Conservation (phyloP, 2,329 filamentous ascomycete genomes). For the Furcasterigmium sp. region DNA sequence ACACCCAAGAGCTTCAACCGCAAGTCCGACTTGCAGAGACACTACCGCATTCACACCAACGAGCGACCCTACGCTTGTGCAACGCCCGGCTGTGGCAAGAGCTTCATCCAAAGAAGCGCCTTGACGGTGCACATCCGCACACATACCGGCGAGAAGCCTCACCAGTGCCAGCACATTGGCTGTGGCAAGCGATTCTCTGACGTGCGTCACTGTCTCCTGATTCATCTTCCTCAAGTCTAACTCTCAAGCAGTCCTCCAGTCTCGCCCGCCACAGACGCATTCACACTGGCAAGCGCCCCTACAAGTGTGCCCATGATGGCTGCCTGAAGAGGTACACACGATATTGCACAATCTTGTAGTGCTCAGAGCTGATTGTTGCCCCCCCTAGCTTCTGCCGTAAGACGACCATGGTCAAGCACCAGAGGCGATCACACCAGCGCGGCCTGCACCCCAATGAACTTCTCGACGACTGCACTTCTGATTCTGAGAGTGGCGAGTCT, state of each 20-base stretch:
- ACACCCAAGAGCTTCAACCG: conserved; percentile 61
- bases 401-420: conserved; percentile 66
- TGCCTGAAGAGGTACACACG: conserved; percentile 62
- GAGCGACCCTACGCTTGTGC: conserved; percentile 62
- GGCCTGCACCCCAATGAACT: conserved; percentile 50
- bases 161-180: conserved; percentile 59
- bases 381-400: conserved; percentile 65
- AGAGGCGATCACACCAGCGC: conserved; percentile 56
- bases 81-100: conserved; percentile 58
- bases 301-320: conserved; percentile 55
- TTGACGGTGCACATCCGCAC: conserved; percentile 67
- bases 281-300: conserved; percentile 62
- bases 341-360: no score
- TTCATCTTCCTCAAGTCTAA: conserved; percentile 19
- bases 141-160: conserved; percentile 67
- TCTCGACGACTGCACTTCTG: conserved; percentile 48
- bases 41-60: conserved; percentile 68
- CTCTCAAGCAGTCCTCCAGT: conserved; percentile 51
- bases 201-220: conserved; percentile 36
- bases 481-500: conserved; percentile 53
- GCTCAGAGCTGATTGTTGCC: no score
- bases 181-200: conserved; percentile 68
- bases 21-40: conserved; percentile 65
- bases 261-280: conserved; percentile 61
- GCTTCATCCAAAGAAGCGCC: conserved; percentile 66